Percentiles rank a stretch among this genome's conserved stretches.
Evolutionary conservation across 1,139 yeast species (phyloP).

Genomic region (Entelexis sorbosivorans): DNA sequence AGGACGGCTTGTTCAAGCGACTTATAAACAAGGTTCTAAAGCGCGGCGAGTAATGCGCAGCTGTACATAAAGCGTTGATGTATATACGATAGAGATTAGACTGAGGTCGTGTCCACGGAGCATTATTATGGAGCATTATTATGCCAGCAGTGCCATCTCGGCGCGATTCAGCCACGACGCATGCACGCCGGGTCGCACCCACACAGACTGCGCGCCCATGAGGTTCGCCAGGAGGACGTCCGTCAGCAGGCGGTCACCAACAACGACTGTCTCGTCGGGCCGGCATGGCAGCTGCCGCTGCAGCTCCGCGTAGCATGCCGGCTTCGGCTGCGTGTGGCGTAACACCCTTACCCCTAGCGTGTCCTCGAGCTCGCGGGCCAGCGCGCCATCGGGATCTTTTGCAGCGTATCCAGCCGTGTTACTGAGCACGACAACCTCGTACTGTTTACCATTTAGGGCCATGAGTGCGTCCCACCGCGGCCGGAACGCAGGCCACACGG

Average conservation of each 20-base stretch:
- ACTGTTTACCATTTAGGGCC: conserved; percentile 24
- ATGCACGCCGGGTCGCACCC: conserved; percentile 40
- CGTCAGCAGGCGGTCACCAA: conserved; percentile 85
- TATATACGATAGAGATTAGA: not conserved
- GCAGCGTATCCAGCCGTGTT: conserved; percentile 80
- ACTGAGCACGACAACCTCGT: conserved; percentile 66
- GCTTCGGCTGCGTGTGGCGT: conserved; percentile 72
- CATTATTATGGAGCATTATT: too few relatives aligned
- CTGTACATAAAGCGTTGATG: not conserved
- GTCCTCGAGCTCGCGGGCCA: conserved; percentile 54
- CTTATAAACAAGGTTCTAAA: conserved; percentile 21
- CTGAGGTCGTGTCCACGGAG: too few relatives aligned
- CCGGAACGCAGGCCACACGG: conserved; percentile 60
- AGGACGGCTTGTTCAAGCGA: conserved; percentile 24
- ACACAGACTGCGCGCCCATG: conserved; percentile 80
- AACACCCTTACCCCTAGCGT: conserved; percentile 69
- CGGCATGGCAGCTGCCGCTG: conserved; percentile 33
- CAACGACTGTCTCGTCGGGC: conserved; percentile 62
- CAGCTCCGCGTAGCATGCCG: conserved; percentile 73
- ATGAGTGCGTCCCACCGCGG: conserved; percentile 49
- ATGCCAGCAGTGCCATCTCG: conserved; percentile 12
- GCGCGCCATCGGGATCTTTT: conserved; percentile 51
- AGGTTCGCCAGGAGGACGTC: conserved; percentile 88
- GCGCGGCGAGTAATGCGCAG: conserved; percentile 2
- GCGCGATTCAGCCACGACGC: conserved; percentile 18